Percentiles rank a stretch among this genome's conserved stretches.
Evolutionary conservation across 1,139 yeast species (phyloP).

Genomic region (Saccharomyces uvarum): DNA sequence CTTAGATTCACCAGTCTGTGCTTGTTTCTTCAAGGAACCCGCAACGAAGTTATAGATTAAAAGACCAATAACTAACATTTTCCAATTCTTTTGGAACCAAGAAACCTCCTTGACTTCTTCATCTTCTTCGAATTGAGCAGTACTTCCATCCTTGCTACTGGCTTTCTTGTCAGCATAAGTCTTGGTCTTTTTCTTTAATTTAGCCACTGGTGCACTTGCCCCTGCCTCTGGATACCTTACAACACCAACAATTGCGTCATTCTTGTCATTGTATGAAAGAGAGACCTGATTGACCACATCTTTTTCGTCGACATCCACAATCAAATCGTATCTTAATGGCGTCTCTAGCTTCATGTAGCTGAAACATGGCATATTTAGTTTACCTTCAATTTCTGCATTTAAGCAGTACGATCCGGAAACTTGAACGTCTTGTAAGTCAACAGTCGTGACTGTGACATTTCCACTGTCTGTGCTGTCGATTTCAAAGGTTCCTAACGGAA

Average conservation of each 20-base stretch:
- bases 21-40: conserved; percentile 1
- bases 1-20: not conserved
- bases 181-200: conserved; percentile 26
- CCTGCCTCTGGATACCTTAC: conserved; percentile 16
- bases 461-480: not conserved
- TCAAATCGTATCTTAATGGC: conserved; percentile 2
- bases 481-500: not conserved
- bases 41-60: conserved; percentile 18
- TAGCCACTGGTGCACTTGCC: conserved; percentile 18
- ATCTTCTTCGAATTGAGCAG: conserved; percentile 18
- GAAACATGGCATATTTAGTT: conserved; percentile 3
- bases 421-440: not conserved
- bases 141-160: conserved; percentile 12
- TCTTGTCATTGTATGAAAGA: conserved; percentile 12
- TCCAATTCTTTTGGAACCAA: conserved; percentile 30
- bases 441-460: not conserved
- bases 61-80: conserved; percentile 23
- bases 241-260: conserved; percentile 13
- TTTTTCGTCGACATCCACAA: conserved; percentile 12
- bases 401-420: conserved; percentile 2
- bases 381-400: not conserved
- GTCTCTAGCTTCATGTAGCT: conserved; percentile 1
- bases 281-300: conserved; percentile 8
- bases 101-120: conserved; percentile 18
- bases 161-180: conserved; percentile 28